Evolutionary conservation across 164 flowering plant species (phyloP).

Genomic region (Nymphaea thermarum): DNA sequence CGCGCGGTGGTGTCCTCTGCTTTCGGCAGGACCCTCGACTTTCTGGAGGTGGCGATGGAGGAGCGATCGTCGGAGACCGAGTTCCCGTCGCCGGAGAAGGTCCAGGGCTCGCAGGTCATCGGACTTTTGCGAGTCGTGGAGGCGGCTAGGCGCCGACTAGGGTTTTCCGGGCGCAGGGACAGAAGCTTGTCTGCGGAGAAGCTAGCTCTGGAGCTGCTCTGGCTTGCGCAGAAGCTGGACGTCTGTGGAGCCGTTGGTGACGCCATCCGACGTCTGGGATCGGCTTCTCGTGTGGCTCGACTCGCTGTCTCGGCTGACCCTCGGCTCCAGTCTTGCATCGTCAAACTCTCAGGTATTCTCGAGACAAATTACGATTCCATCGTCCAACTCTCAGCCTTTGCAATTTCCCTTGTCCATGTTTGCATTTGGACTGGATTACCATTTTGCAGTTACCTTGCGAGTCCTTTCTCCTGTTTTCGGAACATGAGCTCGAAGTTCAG

Average conservation of each 20-base stretch:
- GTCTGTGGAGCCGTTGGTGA: conserved; percentile 49
- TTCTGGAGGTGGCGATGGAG: conserved; percentile 32
- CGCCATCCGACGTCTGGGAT: conserved; percentile 52
- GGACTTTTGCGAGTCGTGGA: background rate
- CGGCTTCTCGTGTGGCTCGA: conserved; percentile 51
- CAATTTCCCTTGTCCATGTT: too few species aligned
- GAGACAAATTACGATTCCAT: background rate
- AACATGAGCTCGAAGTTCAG: too few species aligned
- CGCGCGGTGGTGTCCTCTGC: conserved; percentile 45
- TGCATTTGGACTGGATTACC: too few species aligned
- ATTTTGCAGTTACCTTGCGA: too few species aligned
- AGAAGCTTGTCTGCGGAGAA: conserved; percentile 48
- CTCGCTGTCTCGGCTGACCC: conserved; percentile 54
- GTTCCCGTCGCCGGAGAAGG: conserved; percentile 3
- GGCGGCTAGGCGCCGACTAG: background rate
- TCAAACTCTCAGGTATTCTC: conserved; percentile 49
- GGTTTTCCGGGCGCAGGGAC: conserved; percentile 6
- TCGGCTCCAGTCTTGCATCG: conserved; percentile 43
- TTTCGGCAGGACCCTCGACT: conserved; percentile 35
- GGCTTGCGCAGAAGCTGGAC: conserved; percentile 61
- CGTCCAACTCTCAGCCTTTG: background rate
- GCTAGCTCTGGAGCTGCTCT: conserved; percentile 71
- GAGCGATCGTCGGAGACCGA: conserved; percentile 1
- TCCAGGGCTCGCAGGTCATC: background rate
- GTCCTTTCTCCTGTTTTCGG: too few species aligned